These are phyloP conservation scores for Solanum hybrid DNA, from an alignment of 305 asterid genomes.

Conservation along the genomic window DNA sequence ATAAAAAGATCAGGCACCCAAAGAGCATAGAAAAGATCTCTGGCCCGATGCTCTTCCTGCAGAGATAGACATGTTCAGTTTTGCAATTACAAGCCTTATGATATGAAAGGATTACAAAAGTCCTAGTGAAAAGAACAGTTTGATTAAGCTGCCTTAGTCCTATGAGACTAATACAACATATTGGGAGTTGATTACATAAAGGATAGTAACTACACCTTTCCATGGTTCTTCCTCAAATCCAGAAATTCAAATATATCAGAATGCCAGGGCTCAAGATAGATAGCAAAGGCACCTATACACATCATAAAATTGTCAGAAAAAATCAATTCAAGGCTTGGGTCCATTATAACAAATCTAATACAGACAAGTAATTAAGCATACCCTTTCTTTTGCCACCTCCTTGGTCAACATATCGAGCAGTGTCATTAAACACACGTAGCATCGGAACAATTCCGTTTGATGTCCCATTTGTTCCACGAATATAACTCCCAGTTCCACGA, in stretches of 20 bases:
- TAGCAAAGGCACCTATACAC: conserved; percentile 84
- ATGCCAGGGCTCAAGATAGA: conserved; percentile 97
- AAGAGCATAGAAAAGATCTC: conserved; percentile 83
- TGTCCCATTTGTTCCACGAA: conserved; percentile 93
- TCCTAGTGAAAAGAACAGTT: background rate
- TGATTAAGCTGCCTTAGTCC: background rate
- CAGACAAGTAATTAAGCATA: background rate
- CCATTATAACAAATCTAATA: background rate
- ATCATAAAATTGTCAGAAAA: conserved; percentile 4
- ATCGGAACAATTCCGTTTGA: conserved; percentile 97
- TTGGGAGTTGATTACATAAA: background rate
- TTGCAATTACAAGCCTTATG: background rate
- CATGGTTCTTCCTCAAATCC: conserved; percentile 86
- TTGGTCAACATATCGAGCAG: conserved; percentile 94
- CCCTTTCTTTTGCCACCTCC: conserved; percentile 99
- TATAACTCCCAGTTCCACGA: conserved; percentile 92
- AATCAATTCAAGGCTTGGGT: background rate
- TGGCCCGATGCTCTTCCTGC: conserved; percentile 84
- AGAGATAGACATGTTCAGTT: background rate
- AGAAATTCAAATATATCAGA: conserved; percentile 82
- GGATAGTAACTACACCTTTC: conserved; percentile 43
- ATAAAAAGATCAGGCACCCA: conserved; percentile 95
- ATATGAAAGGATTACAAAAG: background rate
- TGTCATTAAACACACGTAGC: conserved; percentile 92
- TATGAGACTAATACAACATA: background rate